Conservation (phyloP, 768 basidiomycete genomes). For the Pulveroboletus ravenelii region DNA sequence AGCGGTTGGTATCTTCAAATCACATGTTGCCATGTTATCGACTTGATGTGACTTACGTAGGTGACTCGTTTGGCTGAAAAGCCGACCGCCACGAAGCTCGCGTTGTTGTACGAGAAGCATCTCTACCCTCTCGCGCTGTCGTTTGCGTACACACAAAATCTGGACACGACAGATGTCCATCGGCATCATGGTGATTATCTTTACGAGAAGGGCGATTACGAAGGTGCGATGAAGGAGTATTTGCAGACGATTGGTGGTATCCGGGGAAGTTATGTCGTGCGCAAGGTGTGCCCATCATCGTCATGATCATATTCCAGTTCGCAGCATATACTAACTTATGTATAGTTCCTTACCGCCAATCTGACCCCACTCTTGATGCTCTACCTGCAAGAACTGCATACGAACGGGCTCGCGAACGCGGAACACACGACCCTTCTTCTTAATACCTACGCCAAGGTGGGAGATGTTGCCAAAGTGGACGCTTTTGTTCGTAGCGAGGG, state of each 20-base stretch:
- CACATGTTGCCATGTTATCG: not conserved
- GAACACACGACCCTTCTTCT: constrained; percentile 96
- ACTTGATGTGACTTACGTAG: constrained; percentile 30
- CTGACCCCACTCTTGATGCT: constrained; percentile 92
- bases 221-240: constrained; percentile 90
- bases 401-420: constrained; percentile 83
- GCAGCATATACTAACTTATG: constrained; percentile 3
- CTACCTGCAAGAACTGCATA: constrained; percentile 93
- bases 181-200: constrained; percentile 87
- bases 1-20: constrained; percentile 43
- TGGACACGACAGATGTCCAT: constrained; percentile 88
- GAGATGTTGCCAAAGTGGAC: constrained; percentile 84
- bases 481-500: constrained; percentile 90
- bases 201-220: constrained; percentile 87
- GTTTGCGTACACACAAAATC: constrained; percentile 72
- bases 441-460: constrained; percentile 96
- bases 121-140: constrained; percentile 77
- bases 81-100: constrained; percentile 78
- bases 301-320: not conserved
- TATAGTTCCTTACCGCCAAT: constrained; percentile 92
- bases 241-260: constrained; percentile 84
- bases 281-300: constrained; percentile 59
- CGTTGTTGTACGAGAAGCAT: constrained; percentile 76
- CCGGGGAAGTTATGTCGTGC: constrained; percentile 93
- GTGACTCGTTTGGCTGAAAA: constrained; percentile 69